phyloP scores from a whole-genome alignment of 768 basidiomycete genomes.

The Boletus pseudopeckii region DNA sequence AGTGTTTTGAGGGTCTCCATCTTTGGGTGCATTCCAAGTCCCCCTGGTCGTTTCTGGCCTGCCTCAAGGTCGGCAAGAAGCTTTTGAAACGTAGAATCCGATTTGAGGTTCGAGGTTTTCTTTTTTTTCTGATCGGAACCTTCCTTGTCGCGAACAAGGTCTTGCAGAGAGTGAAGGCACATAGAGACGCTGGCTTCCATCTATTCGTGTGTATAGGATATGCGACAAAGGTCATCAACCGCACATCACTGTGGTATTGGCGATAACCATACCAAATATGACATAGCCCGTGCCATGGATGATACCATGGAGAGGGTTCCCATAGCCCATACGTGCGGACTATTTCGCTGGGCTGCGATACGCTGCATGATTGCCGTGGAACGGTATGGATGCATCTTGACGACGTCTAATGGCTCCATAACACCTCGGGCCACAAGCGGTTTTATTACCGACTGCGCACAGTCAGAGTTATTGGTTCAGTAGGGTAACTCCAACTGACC shows the following conservation, averaged over 20 bases:
- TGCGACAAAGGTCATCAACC: neutral
- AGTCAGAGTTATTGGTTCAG: slow-evolving; percentile 3
- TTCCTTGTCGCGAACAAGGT: slow-evolving; percentile 42
- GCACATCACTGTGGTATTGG: neutral
- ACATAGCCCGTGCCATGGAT: slow-evolving; percentile 76
- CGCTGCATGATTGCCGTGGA: slow-evolving; percentile 43
- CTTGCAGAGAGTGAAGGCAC: slow-evolving; percentile 66
- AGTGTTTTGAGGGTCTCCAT: slow-evolving; percentile 79
- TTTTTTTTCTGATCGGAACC: slow-evolving; percentile 32
- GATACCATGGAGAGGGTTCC: slow-evolving; percentile 50
- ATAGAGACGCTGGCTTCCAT: slow-evolving; percentile 78
- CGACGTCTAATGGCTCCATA: slow-evolving; percentile 53
- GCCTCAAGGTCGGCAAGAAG: slow-evolving; percentile 65
- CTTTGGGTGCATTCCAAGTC: slow-evolving; percentile 81
- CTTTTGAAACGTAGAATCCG: slow-evolving; percentile 58
- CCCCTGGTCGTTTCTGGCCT: slow-evolving; percentile 43
- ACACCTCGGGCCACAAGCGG: slow-evolving; percentile 37
- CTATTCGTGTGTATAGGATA: slow-evolving; percentile 36
- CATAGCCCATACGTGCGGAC: slow-evolving; percentile 45
- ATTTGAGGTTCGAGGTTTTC: slow-evolving; percentile 44
- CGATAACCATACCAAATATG: slow-evolving; percentile 65
- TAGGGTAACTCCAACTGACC: slow-evolving; percentile 39
- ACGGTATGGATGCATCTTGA: slow-evolving; percentile 63
- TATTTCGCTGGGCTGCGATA: slow-evolving; percentile 35
- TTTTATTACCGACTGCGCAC: slow-evolving; percentile 33